Percentiles rank a stretch among this genome's conserved stretches.
Conservation (phyloP, 768 basidiomycete species). For the Tricholoma furcatifolium region DNA sequence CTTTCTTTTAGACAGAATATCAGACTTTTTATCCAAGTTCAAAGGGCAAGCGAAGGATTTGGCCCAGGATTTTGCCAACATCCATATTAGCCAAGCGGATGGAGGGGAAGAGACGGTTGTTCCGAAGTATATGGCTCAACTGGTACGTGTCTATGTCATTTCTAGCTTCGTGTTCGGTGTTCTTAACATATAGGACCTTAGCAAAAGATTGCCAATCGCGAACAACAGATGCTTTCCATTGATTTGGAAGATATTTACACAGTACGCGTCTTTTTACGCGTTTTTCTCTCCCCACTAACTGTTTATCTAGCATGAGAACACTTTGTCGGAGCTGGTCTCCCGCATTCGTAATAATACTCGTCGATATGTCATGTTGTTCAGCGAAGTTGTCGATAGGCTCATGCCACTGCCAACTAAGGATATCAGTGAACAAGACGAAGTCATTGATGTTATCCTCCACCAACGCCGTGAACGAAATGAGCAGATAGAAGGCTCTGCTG, state of each 20-base stretch:
- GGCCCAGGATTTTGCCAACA: constrained; percentile 62
- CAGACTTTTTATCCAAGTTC: constrained; percentile 69
- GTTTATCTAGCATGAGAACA: constrained; percentile 60
- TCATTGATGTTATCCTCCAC: constrained; percentile 94
- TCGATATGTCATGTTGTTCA: constrained; percentile 88
- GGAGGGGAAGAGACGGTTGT: constrained; percentile 36
- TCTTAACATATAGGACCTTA: constrained; percentile 26
- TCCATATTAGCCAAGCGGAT: constrained; percentile 57
- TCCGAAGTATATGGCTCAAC: constrained; percentile 79
- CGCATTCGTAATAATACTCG: constrained; percentile 84
- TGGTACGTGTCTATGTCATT: constrained; percentile 54
- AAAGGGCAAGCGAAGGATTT: constrained; percentile 66
- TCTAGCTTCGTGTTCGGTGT: constrained; percentile 26
- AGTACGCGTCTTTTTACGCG: constrained; percentile 37
- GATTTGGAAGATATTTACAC: constrained; percentile 86
- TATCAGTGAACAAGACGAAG: constrained; percentile 88
- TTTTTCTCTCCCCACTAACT: constrained; percentile 11
- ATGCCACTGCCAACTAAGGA: constrained; percentile 89
- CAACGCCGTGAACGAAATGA: constrained; percentile 90
- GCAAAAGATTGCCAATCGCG: constrained; percentile 93
- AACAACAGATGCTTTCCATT: constrained; percentile 85
- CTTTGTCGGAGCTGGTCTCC: constrained; percentile 68
- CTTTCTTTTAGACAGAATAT: constrained; percentile 56
- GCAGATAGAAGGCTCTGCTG: constrained; percentile 68
- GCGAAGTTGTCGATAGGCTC: constrained; percentile 85